Evolutionary conservation across 345 rosid genomes (phyloP).

Genomic region (Syzygium aqueum): DNA sequence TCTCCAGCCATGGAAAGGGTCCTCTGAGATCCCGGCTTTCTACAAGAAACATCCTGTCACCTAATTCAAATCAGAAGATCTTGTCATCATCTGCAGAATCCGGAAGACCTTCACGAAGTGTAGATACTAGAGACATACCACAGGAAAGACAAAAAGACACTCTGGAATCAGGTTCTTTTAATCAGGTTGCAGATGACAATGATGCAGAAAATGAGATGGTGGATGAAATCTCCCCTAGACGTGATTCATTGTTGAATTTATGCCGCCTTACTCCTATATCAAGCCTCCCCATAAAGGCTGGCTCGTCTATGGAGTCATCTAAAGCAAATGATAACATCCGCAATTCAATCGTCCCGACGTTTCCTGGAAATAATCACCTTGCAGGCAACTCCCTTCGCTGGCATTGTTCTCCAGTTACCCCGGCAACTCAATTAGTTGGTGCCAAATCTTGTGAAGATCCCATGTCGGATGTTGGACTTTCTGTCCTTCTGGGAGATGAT

Average conservation of each 20-base stretch:
- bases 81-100: slow-evolving; percentile 16
- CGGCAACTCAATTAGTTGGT: slow-evolving; percentile 17
- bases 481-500: slow-evolving; percentile 29
- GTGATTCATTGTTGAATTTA: slow-evolving; percentile 13
- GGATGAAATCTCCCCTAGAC: slow-evolving; percentile 15
- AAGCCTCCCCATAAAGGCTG: slow-evolving; percentile 6
- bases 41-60: slow-evolving; percentile 21
- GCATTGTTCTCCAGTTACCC: slow-evolving; percentile 29
- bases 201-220: slow-evolving; percentile 8
- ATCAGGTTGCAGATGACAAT: slow-evolving; percentile 14
- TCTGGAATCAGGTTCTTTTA: slow-evolving; percentile 2
- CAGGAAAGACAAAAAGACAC: slow-evolving; percentile 17
- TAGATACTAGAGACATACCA: slow-evolving; percentile 10
- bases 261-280: slow-evolving; percentile 18
- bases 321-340: slow-evolving; percentile 18
- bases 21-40: slow-evolving; percentile 17
- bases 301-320: slow-evolving; percentile 21
- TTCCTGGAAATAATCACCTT: slow-evolving; percentile 15
- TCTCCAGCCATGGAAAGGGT: slow-evolving; percentile 30
- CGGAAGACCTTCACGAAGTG: slow-evolving; percentile 13
- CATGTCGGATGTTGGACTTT: slow-evolving; percentile 9
- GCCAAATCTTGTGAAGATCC: slow-evolving; percentile 17
- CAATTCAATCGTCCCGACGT: slow-evolving; percentile 11
- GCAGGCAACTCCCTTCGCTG: slow-evolving; percentile 20
- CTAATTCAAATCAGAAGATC: slow-evolving; percentile 20